Evolutionary conservation across 352 stramenopile species (phyloP), one percentile per base, ranked within the genome.

Genomic region (Pythium volutum): DNA sequence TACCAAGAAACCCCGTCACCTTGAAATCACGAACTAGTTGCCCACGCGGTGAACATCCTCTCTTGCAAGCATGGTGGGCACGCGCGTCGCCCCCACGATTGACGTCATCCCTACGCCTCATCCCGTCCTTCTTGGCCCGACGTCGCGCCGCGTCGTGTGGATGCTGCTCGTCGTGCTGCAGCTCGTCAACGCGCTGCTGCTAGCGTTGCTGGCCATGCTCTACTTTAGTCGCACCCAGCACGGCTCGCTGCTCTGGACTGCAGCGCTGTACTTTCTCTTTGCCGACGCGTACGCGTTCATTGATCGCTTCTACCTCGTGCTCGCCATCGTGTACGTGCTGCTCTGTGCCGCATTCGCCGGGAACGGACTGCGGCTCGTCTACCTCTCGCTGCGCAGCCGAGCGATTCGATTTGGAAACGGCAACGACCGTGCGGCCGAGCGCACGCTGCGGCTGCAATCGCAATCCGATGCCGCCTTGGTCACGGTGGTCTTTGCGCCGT

Each of bases 181-280:
- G 33, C 55, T 62, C 29, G 8, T 36, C 16, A 54, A 42, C 18
- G 43, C 43, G 4, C 23, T 43, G 20, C 54, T 60, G 29, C 54
- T 60, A 29, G 42, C 20, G 3, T 22, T 54, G 15, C 18, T 62
- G 3, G 55, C 43, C 16, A 3, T 10, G 4, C 8, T 55, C 10
- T 62, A 62, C 33, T 62, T 54, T 16, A 20, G 8, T 3, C 45
- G 45, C 45, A 49, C 47, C 27, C 46, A 2, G 10, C 58, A 36
- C 20, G 38, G 25, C 25, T 56, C 64, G 39, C 29, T 67, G 10
- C 59, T 71, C 7, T 71, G 59, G 52, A 60, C 55, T 3, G 27
- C 59, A 11, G 29, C 39, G 2, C 50, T 57, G 25, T 49, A 56
- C 18, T 71, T 67, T 42, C 60, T 71, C 20, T 71, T 71, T 39